Base-by-base conservation (phyloP, 805 yeast species). In the Metschnikowia rubicola region DNA sequence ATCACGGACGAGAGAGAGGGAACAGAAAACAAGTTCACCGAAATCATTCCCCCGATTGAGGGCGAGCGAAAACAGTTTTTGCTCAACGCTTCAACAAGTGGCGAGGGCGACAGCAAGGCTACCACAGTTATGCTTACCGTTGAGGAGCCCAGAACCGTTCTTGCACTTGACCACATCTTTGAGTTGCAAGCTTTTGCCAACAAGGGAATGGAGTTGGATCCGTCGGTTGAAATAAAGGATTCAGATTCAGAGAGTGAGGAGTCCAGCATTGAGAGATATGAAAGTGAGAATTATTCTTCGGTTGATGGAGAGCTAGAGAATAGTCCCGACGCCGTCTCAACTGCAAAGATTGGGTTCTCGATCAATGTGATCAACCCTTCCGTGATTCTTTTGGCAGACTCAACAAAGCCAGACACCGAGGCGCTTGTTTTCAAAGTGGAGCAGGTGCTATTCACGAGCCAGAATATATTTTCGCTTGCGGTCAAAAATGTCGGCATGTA, bases 401-500 rank as follows among this genome's bases (percentile, higher is more conserved):
- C 96, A 0, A 75, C 84, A 0, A 71, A 75, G 8, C 61, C 66
- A 2, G 75, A 82, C 50, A 80, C 96, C 0, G 96, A 91, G 57
- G 98, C 98, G 0, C 78, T 92, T 50, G 97, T 92, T 2, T 85
- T 94, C 69, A 87, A 88, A 58, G 81, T 90, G 11, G 95, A 86
- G 49, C 96, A 91, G 59, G 65, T 90, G 3, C 67, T 84, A 38
- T 61, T 88, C 3, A 77, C 92, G 0, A 80, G 85, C 48, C 90
- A 86, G 58, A 79, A 81, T 47, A 79, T 84, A 3, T 65, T 78
- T 0, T 77, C 92, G 0, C 61, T 90, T 6, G 80, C 87, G 28
- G 84, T 88, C 0, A 78, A 83, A 53, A 88, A 86, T 49, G 80
- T 90, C 43, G 97, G 98, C 2, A 81, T 94, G 84, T 94, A 87